Percentiles rank a stretch among this genome's conserved stretches.
Evolutionary conservation across 495 filamentous ascomycete species (phyloP).

Genomic region (Hamigera avellanea): DNA sequence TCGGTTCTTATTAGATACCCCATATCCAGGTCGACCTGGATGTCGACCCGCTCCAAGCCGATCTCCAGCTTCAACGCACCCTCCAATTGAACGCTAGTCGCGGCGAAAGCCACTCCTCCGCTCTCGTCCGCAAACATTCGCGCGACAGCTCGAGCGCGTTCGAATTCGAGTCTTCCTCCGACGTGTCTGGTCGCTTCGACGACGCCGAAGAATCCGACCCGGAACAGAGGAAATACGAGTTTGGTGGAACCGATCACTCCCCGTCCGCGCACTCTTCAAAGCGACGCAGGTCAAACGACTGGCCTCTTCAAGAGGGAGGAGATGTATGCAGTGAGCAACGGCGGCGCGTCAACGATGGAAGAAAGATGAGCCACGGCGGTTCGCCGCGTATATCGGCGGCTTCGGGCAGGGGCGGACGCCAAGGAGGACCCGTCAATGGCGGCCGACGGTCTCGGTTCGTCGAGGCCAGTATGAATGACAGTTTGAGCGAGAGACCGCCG

Average conservation of each 20-base stretch:
- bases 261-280: constrained; percentile 25
- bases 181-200: constrained; percentile 28
- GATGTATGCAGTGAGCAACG: background rate
- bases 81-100: constrained; percentile 10
- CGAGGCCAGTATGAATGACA: constrained; percentile 70
- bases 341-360: background rate
- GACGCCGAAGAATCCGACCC: constrained; percentile 26
- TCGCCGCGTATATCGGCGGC: constrained; percentile 20
- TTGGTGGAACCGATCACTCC: constrained; percentile 10
- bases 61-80: constrained; percentile 12
- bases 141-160: constrained; percentile 11
- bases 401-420: constrained; percentile 8
- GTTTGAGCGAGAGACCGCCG: constrained; percentile 56
- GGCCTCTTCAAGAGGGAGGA: constrained; percentile 29
- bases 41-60: constrained; percentile 7
- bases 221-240: background rate
- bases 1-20: constrained; percentile 1
- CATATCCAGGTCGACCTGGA: constrained; percentile 5
- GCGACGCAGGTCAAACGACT: constrained; percentile 36
- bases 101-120: constrained; percentile 2
- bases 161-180: constrained; percentile 18
- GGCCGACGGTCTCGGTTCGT: constrained; percentile 51
- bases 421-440: background rate
- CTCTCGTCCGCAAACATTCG: constrained; percentile 19
- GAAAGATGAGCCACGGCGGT: constrained; percentile 1